phyloP scores from a whole-genome alignment of 305 asterid species.

The Ajuga reptans region DNA sequence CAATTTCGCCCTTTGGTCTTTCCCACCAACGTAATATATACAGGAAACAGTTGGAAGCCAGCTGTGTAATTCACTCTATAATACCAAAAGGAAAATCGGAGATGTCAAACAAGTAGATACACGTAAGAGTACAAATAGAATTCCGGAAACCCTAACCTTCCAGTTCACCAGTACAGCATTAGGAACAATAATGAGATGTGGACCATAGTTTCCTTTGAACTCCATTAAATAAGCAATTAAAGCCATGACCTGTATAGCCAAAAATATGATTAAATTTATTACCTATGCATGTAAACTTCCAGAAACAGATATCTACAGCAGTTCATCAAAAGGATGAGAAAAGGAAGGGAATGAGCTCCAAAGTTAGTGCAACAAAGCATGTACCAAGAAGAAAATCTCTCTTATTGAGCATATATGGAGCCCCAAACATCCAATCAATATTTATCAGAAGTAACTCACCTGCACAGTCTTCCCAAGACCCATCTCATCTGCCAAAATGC shows the following conservation, averaged over 20 bases:
- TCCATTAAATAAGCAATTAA: slow-evolving; percentile 95
- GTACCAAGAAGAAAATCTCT: slow-evolving; percentile 6
- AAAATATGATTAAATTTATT: slow-evolving; percentile 9
- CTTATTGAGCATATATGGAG: background rate
- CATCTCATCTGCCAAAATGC: slow-evolving; percentile 99
- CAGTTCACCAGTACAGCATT: slow-evolving; percentile 99
- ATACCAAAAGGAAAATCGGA: slow-evolving; percentile 21
- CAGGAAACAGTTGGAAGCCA: slow-evolving; percentile 92
- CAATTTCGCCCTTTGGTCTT: slow-evolving; percentile 81
- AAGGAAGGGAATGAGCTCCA: background rate
- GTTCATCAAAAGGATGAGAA: slow-evolving; percentile 10
- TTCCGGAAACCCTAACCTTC: slow-evolving; percentile 54
- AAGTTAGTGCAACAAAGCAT: background rate
- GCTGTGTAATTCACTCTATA: slow-evolving; percentile 81
- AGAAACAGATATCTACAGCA: slow-evolving; percentile 6
- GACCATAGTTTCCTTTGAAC: slow-evolving; percentile 98
- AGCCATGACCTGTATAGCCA: slow-evolving; percentile 75
- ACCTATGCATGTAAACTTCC: slow-evolving; percentile 7
- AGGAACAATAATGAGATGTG: slow-evolving; percentile 96
- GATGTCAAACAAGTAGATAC: slow-evolving; percentile 14
- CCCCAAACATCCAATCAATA: slow-evolving; percentile 11
- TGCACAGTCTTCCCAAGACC: slow-evolving; percentile 99
- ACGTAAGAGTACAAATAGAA: slow-evolving; percentile 9
- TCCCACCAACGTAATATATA: slow-evolving; percentile 81
- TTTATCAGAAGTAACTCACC: slow-evolving; percentile 39